Percentiles rank a stretch among this genome's conserved stretches.
Evolutionary conservation across 768 basidiomycete species (phyloP).

Genomic region (Zangia roseola): DNA sequence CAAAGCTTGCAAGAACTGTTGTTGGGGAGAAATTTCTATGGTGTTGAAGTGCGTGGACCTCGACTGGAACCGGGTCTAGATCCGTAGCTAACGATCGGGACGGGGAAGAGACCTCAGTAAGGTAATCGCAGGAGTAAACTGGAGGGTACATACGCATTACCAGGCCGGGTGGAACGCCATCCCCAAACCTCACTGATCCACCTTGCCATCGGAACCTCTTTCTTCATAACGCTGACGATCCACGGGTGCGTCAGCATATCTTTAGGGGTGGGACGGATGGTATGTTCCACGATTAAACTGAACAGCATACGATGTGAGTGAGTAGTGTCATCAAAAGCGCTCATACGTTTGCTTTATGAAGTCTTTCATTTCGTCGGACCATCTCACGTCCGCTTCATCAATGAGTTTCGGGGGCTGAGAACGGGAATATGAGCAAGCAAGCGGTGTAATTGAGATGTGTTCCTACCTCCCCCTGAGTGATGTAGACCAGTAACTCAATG

Average conservation of each 20-base stretch:
- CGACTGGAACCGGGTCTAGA: conserved; percentile 33
- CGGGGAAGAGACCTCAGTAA: background rate
- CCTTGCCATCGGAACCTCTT: conserved; percentile 84
- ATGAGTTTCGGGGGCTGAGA: conserved; percentile 76
- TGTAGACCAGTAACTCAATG: conserved; percentile 93
- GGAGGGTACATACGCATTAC: conserved; percentile 19
- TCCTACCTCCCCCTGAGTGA: conserved; percentile 74
- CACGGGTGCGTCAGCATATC: conserved; percentile 84
- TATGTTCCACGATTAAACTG: conserved; percentile 71
- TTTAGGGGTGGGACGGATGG: conserved; percentile 73
- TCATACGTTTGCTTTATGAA: conserved; percentile 85
- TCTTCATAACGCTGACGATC: conserved; percentile 73
- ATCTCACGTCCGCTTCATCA: conserved; percentile 63
- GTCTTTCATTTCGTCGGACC: conserved; percentile 87
- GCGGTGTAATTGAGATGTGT: background rate
- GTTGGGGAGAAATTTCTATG: conserved; percentile 19
- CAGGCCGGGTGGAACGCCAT: conserved; percentile 52
- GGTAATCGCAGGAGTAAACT: background rate
- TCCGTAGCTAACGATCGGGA: conserved; percentile 12
- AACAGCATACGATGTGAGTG: conserved; percentile 2
- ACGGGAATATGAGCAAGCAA: conserved; percentile 14
- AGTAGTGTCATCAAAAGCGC: conserved; percentile 1
- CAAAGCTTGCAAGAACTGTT: background rate
- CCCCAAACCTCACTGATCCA: conserved; percentile 88
- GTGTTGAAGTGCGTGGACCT: conserved; percentile 23